Evolutionary conservation across 208 protist species (phyloP), one percentile per base, ranked within the genome.

Genomic region (Leptomonas pyrrhocoris): DNA sequence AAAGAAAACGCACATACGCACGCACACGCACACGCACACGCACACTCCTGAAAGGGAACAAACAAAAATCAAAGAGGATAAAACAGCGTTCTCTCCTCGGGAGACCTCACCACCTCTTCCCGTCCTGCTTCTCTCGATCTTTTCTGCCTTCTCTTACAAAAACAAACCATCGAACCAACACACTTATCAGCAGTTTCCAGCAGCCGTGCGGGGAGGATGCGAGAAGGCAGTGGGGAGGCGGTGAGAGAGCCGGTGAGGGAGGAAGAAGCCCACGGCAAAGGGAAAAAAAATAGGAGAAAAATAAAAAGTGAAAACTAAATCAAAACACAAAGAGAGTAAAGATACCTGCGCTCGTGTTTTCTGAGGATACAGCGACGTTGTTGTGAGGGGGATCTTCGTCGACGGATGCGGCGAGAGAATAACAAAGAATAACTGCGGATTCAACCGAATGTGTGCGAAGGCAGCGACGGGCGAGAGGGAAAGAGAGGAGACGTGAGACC

Each of bases 241-340:
- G n/a, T n/a, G n/a, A n/a, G n/a, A n/a, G n/a, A n/a, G n/a, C n/a
- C n/a, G n/a, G n/a, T n/a, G n/a, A n/a, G n/a, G n/a, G n/a, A n/a
- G n/a, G n/a, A n/a, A n/a, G n/a, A n/a, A n/a, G n/a, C n/a, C n/a
- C n/a, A n/a, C 40, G 7, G 40, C 15, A 16, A 15, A 16, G 45
- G 16, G 19, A 49, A 49, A n/a, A 16, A n/a, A 25, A 61, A 23
- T 15, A 31, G 5, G 12, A 50, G 31, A 21, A 36, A 34, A 59
- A 58, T 48, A 42, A 19, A 48, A 21, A 67, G 45, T 67, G 16
- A 72, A 64, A 60, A 28, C 58, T 2, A 30, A 42, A 1, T 21
- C 25, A 21, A n/a, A n/a, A 40, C 13, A 11, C 53, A 43, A 25
- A 59, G 11, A 59, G 7, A 36, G 54, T 28, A 40, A 2, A 16